A percentile compares a stretch with the other conserved stretches of the same genome.
Conservation (phyloP, 805 yeast species). For the Hanseniaspora jakobsenii region DNA sequence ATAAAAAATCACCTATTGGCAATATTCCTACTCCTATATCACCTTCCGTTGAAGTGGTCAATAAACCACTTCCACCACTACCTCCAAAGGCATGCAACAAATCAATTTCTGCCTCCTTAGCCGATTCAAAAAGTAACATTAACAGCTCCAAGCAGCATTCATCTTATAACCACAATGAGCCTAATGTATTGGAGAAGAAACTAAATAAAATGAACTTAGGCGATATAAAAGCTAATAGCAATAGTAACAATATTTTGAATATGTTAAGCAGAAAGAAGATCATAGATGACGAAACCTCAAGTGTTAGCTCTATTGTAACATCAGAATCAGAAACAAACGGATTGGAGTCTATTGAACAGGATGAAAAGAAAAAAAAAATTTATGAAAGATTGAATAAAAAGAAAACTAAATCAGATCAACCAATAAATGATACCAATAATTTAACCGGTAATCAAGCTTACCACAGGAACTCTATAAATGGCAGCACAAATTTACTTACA, state of each 20-base stretch:
- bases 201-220: background rate
- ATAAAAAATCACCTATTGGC: background rate
- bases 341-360: background rate
- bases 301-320: slow-evolving; percentile 9
- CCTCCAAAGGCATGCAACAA: no score
- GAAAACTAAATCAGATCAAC: no score
- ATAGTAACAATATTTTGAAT: background rate
- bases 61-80: slow-evolving; percentile 35
- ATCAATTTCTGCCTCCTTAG: background rate
- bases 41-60: slow-evolving; percentile 17
- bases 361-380: no score
- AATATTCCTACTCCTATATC: slow-evolving; percentile 5
- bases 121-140: background rate
- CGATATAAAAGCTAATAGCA: no score
- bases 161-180: no score
- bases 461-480: no score
- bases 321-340: slow-evolving; percentile 9
- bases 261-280: background rate
- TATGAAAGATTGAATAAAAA: no score
- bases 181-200: background rate
- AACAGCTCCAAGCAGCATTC: no score
- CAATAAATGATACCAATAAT: no score
- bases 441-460: no score
- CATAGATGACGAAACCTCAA: slow-evolving; percentile 8
- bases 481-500: no score